Conservation (phyloP, 495 filamentous ascomycete genomes). For the Hypoxylon lienhwacheense region DNA sequence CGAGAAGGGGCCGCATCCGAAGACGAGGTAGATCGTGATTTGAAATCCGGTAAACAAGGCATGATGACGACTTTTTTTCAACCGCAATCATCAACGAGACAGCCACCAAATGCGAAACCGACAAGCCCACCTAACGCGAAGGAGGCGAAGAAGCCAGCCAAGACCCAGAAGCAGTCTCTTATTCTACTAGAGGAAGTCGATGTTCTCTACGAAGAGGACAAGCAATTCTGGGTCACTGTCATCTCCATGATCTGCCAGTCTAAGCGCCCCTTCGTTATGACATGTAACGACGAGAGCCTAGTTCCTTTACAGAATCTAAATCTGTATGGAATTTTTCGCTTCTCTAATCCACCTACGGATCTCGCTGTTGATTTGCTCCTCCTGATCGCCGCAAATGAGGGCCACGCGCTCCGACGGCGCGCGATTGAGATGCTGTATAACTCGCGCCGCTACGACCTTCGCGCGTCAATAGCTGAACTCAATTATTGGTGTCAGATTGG, state of each 20-base stretch:
- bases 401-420: conserved; percentile 72
- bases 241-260: conserved; percentile 76
- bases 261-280: conserved; percentile 89
- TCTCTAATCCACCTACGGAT: conserved; percentile 65
- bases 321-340: conserved; percentile 86
- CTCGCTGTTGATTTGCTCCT: conserved; percentile 79
- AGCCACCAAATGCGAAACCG: conserved; percentile 32
- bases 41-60: conserved; percentile 69
- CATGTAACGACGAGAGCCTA: conserved; percentile 84
- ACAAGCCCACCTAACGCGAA: conserved; percentile 15
- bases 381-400: conserved; percentile 84
- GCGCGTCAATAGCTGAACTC: conserved; percentile 81
- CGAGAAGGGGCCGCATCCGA: conserved; percentile 28
- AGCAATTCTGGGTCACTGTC: conserved; percentile 88
- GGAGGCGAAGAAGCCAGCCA: conserved; percentile 46
- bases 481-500: conserved; percentile 97
- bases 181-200: conserved; percentile 96
- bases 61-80: conserved; percentile 85
- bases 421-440: conserved; percentile 70
- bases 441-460: conserved; percentile 68
- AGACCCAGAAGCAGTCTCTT: conserved; percentile 85
- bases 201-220: conserved; percentile 90
- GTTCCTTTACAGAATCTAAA: conserved; percentile 70
- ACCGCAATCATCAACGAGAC: conserved; percentile 37
- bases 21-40: conserved; percentile 57